phyloP scores from a whole-genome alignment of 2,329 filamentous ascomycete genomes.

The Fusarium sp. region DNA sequence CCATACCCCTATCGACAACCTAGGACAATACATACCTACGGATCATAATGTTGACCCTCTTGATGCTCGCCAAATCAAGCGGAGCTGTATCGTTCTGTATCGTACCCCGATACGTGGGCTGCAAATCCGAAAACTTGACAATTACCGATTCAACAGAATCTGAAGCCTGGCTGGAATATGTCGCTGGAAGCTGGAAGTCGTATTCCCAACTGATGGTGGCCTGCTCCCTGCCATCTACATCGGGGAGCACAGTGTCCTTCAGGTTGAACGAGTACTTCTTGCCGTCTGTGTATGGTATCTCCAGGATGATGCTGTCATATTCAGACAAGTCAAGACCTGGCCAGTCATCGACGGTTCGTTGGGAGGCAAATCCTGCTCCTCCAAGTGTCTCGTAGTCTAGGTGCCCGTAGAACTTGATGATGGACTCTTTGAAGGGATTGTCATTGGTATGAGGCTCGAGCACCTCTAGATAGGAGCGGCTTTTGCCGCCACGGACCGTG shows the following conservation, averaged over 20 bases:
- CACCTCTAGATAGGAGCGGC: constrained; percentile 6
- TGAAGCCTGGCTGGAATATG: neutral
- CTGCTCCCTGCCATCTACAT: constrained; percentile 5
- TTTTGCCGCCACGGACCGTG: constrained; percentile 9
- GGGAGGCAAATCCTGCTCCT: constrained; percentile 16
- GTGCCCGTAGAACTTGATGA: constrained; percentile 7
- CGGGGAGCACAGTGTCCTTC: constrained; percentile 1
- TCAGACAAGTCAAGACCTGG: constrained; percentile 11
- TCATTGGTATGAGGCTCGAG: neutral
- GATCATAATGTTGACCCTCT: constrained; percentile 13
- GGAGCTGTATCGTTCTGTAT: constrained; percentile 6
- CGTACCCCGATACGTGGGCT: constrained; percentile 1
- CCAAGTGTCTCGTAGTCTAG: constrained; percentile 9
- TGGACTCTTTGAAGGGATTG: neutral
- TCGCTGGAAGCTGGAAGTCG: constrained; percentile 7
- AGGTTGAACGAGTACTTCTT: constrained; percentile 9
- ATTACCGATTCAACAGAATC: neutral
- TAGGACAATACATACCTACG: constrained; percentile 1
- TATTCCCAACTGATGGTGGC: constrained; percentile 9
- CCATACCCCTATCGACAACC: neutral
- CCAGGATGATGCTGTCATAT: constrained; percentile 6
- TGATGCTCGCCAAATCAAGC: constrained; percentile 7
- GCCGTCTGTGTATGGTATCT: constrained; percentile 13
- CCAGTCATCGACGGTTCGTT: constrained; percentile 12
- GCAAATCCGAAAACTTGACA: constrained; percentile 1